Percentiles rank a stretch among this genome's conserved stretches.
Conservation (phyloP, 192 early-diverging fungal species). For the Neocallimastix lanati region DNA sequence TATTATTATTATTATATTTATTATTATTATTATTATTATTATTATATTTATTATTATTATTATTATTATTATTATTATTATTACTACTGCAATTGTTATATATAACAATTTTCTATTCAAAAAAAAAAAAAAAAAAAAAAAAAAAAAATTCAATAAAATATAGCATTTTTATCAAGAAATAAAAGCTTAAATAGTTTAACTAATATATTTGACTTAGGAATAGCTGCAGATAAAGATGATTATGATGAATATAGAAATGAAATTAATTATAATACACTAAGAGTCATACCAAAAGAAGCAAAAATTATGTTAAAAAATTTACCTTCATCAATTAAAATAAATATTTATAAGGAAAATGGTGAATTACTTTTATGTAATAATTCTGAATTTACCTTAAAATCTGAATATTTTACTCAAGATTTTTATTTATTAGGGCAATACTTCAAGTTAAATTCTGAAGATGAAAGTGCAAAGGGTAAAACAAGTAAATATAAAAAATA, state of each 20-base stretch:
- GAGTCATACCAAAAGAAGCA: not conserved
- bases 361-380: not conserved
- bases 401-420: not conserved
- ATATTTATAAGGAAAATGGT: not conserved
- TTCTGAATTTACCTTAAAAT: not conserved
- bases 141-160: too few relatives aligned
- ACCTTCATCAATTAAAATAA: not conserved
- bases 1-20: too few relatives aligned
- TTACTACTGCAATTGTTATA: too few relatives aligned
- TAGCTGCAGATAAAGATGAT: not conserved
- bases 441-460: not conserved
- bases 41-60: too few relatives aligned
- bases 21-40: too few relatives aligned
- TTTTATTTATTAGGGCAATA: not conserved
- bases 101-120: too few relatives aligned
- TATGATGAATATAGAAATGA: not conserved
- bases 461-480: not conserved
- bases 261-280: not conserved
- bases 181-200: not conserved
- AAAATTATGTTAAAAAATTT: not conserved
- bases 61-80: too few relatives aligned
- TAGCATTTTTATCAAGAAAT: not conserved
- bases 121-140: too few relatives aligned
- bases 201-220: not conserved
- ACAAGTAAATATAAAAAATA: not conserved